Evolutionary conservation across 2,329 filamentous ascomycete species (phyloP), one percentile per base, ranked within the genome.

Genomic region (Hymenoscyphus albidus): DNA sequence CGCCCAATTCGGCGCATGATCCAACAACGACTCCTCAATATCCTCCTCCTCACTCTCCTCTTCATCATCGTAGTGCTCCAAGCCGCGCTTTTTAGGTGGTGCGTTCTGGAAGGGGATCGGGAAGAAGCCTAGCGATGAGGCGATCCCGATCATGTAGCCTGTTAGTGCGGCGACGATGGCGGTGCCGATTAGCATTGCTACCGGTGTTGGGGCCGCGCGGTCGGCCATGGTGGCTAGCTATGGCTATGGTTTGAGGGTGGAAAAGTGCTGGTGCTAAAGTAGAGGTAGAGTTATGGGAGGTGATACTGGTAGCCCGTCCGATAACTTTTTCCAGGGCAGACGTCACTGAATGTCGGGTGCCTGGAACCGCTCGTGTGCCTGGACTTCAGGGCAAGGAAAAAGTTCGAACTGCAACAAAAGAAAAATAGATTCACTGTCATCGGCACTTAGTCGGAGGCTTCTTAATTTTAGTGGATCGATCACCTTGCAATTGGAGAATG

Each of bases 111-210:
- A 76, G 3, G 74, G 75, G 5, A 85, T 84, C 18, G 87, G 83
- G 78, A 93, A 93, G 65, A 96, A 79, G 68, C 91, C 92, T 14
- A 97, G 83, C 44, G 84, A 85, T 22, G 85, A 82, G 18, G 83
- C 86, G 65, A 96, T 80, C 68, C 92, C 93, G 22, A 97, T 83
- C 64, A 93, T 86, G 78, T 94, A 96, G 72, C 93, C 93, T 0
- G 86, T 84, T 62, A 95, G 76, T 70, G 91, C 87, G 68, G 89
- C 85, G 64, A 94, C 80, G 67, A 96, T 84, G 69, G 88, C 88
- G 18, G 91, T 93, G 62, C 88, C 86, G 68, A 94, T 79, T 57
- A 93, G 81, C 64, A 93, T 81, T 66, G 85, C 84, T 10, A 71
- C 22, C 2, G 70, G 69, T 0, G 72, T 70, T 5, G 74, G 74